Base-by-base conservation (phyloP, 2,329 filamentous ascomycete species). In the Verticillium albo-atrum region DNA sequence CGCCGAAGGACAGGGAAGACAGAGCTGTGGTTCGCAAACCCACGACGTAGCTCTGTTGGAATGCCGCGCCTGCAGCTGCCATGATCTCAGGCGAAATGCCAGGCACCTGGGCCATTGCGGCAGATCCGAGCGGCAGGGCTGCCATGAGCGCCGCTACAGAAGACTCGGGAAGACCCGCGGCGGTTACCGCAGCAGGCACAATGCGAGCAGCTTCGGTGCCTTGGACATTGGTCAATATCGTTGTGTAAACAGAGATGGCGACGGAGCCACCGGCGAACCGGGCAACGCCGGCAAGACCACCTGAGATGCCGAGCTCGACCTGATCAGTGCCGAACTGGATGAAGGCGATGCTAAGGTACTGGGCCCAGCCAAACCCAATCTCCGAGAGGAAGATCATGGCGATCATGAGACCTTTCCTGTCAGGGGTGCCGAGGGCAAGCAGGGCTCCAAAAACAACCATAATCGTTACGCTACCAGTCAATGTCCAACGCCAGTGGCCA, bases 241-340 rank as follows among this genome's bases (percentile, higher is more conserved):
- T 76, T 14, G 70, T 70, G 63, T 78, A 80, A 27, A 77, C 70
- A 1, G 73, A 70, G 27, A 70, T 72, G 57, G 75, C 76, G 55
- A 79, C 71, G 10, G 74, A 69, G 26, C 76, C 77, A 52, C 75
- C 76, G 4, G 75, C 74, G 61, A 76, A 80, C 4, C 77, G 71
- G 27, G 75, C 72, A 4, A 77, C 73, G 25, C 77, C 77, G 5
- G 72, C 71, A 12, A 79, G 70, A 54, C 75, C 78, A 35, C 77
- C 77, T 47, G 70, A 71, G 15, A 78, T 74, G 15, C 79, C 79
- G 0, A 82, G 71, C 55, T 81, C 77, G 20, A 75, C 72, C 61
- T 82, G 80, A 27, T 77, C 73, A 3, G 79, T 77, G n/a, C 78
- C 79, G 60, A 81, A 75, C 64, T 81, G 79, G 6, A 75, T 78